Conservation (phyloP, 768 basidiomycete genomes). For the Gymnopilus junonius region DNA sequence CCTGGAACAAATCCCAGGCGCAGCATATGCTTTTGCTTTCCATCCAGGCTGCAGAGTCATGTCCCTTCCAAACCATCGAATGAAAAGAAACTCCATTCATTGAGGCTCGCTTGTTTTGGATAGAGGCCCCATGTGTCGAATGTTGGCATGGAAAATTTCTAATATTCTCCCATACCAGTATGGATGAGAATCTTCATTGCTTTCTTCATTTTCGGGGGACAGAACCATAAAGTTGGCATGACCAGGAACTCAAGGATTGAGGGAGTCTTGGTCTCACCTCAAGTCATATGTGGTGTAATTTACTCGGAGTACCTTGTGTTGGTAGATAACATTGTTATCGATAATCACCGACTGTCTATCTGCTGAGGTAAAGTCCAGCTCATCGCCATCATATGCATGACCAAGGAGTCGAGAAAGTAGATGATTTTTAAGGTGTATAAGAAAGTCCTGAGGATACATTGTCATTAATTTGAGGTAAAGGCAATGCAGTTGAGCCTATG, state of each 20-base stretch:
- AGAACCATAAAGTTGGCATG: conserved; percentile 37
- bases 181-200: conserved; percentile 20
- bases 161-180: conserved; percentile 36
- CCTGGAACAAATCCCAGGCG: conserved; percentile 40
- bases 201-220: conserved; percentile 21
- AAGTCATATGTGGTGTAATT: background rate
- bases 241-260: conserved; percentile 33
- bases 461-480: background rate
- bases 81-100: conserved; percentile 16
- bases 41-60: conserved; percentile 29
- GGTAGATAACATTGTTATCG: background rate
- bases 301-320: background rate
- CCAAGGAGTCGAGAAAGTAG: background rate
- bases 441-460: background rate
- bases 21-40: conserved; percentile 29
- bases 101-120: background rate
- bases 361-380: too few relatives aligned
- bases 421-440: background rate
- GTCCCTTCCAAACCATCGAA: conserved; percentile 25
- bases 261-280: conserved; percentile 39
- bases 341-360: conserved; percentile 25
- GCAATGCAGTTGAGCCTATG: background rate
- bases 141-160: conserved; percentile 31
- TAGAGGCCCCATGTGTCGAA: conserved; percentile 14
- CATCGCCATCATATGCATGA: background rate